Percentiles rank a stretch among this genome's conserved stretches.
phyloP scores from a whole-genome alignment of 768 basidiomycete species.

The Lyophyllum semitale region DNA sequence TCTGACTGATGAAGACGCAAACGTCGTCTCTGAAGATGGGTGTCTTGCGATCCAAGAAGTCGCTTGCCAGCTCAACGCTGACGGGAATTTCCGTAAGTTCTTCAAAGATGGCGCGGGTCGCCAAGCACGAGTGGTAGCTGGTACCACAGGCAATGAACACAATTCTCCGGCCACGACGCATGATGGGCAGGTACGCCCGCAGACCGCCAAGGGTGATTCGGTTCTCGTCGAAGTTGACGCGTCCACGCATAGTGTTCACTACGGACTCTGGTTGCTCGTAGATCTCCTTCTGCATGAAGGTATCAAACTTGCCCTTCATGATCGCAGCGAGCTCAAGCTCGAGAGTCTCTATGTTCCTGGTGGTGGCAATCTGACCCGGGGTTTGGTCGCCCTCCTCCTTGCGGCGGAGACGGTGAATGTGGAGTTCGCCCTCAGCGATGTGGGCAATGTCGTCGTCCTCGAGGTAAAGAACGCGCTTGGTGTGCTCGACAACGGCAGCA shows the following conservation, averaged over 20 bases:
- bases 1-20: constrained; percentile 94
- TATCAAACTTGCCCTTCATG: constrained; percentile 99
- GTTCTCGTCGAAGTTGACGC: constrained; percentile 95
- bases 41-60: constrained; percentile 98
- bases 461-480: constrained; percentile 96
- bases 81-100: constrained; percentile 99
- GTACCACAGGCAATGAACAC: constrained; percentile 99
- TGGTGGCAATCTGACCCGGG: constrained; percentile 63
- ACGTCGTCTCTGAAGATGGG: constrained; percentile 99
- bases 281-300: constrained; percentile 99
- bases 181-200: constrained; percentile 92
- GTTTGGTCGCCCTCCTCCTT: constrained; percentile 71
- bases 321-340: constrained; percentile 99
- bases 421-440: constrained; percentile 94
- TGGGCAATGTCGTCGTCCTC: constrained; percentile 99
- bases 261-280: constrained; percentile 99
- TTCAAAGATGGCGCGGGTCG: constrained; percentile 97
- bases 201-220: constrained; percentile 93
- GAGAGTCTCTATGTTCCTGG: constrained; percentile 95
- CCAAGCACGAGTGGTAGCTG: constrained; percentile 95
- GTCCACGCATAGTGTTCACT: constrained; percentile 99
- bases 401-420: constrained; percentile 97
- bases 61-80: constrained; percentile 94
- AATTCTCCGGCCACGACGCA: constrained; percentile 91
- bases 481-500: constrained; percentile 95